Base-by-base conservation (phyloP, 2,329 filamentous ascomycete species). In the Fusarium verticillioides region DNA sequence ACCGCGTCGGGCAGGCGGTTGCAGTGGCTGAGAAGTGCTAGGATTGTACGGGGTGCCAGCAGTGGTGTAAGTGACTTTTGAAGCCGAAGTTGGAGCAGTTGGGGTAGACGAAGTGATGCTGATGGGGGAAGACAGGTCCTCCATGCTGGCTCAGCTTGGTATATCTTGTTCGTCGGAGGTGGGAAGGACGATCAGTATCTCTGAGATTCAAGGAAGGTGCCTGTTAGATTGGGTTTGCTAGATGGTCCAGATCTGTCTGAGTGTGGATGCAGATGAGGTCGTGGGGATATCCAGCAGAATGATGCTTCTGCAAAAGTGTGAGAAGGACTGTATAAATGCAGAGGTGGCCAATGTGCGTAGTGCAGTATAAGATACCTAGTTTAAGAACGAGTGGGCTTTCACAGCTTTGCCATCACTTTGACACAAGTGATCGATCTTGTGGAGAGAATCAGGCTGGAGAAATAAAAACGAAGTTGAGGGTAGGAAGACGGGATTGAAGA, bases 41-140 rank as follows among this genome's bases (percentile, higher is more conserved):
- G 87, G 86, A 39, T 87, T 87, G 79, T 87, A 89, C 52, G 88
- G 82, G 8, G 87, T 88, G n/a, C 87, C 87, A 28, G 87, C 87
- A 12, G 87, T 89, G 21, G 87, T 89, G 75, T 88, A 89, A 49
- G 84, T 85, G 32, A 82, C 81, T 61, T 76, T 81, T 64, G 67
- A 73, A 40, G 74, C 66, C 42, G 74, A 74, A 34, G 64, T 63
- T 56, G 76, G 71, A 47, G 75, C 77, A 49, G 72, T 72, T 37
- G 76, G 43, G 30, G 61, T 72, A 39, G 74, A 70, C 54, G 78
- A 75, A 47, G 71, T 61, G 59, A 75, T 65, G 62, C 69, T 77
- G 60, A 62, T 66, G 63, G 73, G 73, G 56, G 79, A 77, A 66
- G 78, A 77, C 57, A 74, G 57, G 47, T 73, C 73, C 43, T 80